These are phyloP conservation scores for Straminergon stramineum DNA, from an alignment of 225 moss, liverwort and hornwort genomes.

Conservation along the genomic window DNA sequence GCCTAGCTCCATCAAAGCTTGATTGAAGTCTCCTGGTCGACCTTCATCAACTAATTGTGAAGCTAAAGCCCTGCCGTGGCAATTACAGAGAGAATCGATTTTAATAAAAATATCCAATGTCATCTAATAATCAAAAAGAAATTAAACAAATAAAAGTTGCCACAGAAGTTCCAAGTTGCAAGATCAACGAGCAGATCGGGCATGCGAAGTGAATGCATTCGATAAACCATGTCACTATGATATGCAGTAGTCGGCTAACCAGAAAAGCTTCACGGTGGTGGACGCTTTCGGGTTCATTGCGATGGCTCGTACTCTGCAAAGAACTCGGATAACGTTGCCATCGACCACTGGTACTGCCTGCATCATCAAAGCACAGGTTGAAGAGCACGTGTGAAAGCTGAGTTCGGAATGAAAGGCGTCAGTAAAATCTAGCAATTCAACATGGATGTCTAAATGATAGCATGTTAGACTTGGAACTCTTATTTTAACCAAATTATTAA, in stretches of 20 bases:
- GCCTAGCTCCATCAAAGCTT: slow-evolving; percentile 97
- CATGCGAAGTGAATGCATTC: background rate
- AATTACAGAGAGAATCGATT: background rate
- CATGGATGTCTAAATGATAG: background rate
- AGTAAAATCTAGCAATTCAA: background rate
- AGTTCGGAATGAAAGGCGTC: background rate
- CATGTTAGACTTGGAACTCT: background rate
- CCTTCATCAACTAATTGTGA: slow-evolving; percentile 58
- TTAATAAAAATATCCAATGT: background rate
- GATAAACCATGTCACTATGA: background rate
- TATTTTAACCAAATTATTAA: background rate
- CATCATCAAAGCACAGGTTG: slow-evolving; percentile 8
- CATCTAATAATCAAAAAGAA: background rate
- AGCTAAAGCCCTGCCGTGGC: slow-evolving; percentile 60
- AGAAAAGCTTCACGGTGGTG: slow-evolving; percentile 64
- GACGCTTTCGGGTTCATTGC: slow-evolving; percentile 66
- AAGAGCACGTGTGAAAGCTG: background rate
- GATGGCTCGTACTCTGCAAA: slow-evolving; percentile 79
- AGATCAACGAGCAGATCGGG: background rate
- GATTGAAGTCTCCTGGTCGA: slow-evolving; percentile 91
- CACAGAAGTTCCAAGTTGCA: background rate
- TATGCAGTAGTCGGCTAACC: slow-evolving; percentile 33
- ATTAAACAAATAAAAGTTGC: background rate
- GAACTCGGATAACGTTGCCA: slow-evolving; percentile 91
- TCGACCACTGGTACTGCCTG: slow-evolving; percentile 96